These are phyloP conservation scores for Vanilla planifolia DNA, from an alignment of 106 monocot species.

Conservation along the genomic window DNA sequence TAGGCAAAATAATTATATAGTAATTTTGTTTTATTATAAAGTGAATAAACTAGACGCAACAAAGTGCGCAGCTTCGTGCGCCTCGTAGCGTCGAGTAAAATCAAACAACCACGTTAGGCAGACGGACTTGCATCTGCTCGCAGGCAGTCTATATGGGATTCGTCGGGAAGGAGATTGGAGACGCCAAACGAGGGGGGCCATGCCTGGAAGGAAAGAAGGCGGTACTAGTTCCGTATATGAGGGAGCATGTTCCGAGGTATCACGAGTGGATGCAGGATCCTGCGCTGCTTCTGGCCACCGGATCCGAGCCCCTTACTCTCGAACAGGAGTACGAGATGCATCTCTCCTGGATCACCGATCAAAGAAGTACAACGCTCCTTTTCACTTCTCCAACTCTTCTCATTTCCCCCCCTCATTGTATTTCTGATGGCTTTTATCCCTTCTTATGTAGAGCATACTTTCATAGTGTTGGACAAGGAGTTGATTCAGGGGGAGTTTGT, in stretches of 20 bases:
- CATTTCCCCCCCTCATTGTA: background rate
- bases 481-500: constrained; percentile 15
- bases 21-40: too few species aligned
- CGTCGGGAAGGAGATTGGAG: background rate
- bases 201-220: constrained; percentile 68
- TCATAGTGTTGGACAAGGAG: constrained; percentile 25
- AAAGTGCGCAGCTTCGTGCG: too few species aligned
- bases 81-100: too few species aligned
- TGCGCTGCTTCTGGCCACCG: constrained; percentile 75
- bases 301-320: constrained; percentile 79
- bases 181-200: background rate
- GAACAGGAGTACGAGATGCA: constrained; percentile 27
- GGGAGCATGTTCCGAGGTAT: constrained; percentile 85
- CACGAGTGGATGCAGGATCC: constrained; percentile 94
- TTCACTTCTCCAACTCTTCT: background rate
- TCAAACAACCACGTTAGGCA: too few species aligned
- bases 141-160: background rate
- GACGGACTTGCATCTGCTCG: background rate
- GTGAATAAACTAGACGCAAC: too few species aligned
- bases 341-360: constrained; percentile 19
- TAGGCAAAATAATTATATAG: too few species aligned
- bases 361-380: background rate
- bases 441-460: constrained; percentile 22
- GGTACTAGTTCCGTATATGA: constrained; percentile 83
- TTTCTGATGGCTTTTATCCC: background rate